These are phyloP conservation scores for Combretum micranthum DNA, from an alignment of 345 rosid species.

Conservation along the genomic window DNA sequence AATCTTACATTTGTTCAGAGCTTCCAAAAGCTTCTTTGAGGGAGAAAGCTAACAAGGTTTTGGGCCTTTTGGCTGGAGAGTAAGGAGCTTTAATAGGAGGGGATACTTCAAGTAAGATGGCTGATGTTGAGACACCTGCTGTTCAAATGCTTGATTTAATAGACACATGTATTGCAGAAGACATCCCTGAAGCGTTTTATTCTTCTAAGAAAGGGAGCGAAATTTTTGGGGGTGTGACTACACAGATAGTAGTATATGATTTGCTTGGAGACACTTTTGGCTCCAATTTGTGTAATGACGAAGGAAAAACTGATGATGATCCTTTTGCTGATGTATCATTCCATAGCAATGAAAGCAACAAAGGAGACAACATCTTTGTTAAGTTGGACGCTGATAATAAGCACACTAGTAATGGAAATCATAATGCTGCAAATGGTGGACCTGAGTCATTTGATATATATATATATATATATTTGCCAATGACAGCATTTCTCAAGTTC, in stretches of 20 bases:
- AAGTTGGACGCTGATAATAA: conserved; percentile 62
- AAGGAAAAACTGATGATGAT: conserved; percentile 51
- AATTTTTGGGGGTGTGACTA: conserved; percentile 22
- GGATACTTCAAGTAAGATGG: conserved; percentile 26
- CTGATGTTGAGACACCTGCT: conserved; percentile 33
- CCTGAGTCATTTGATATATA: conserved; percentile 55
- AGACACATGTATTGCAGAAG: conserved; percentile 60
- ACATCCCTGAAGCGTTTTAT: conserved; percentile 36
- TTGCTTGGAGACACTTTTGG: conserved; percentile 59
- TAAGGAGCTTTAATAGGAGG: conserved; percentile 25
- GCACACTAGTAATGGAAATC: conserved; percentile 27
- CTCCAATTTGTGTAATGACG: conserved; percentile 20
- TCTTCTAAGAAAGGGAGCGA: conserved; percentile 27
- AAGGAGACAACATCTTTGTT: conserved; percentile 62
- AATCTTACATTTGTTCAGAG: conserved; percentile 78
- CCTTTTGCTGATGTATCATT: conserved; percentile 90
- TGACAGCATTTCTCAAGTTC: conserved; percentile 27
- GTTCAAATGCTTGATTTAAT: conserved; percentile 71
- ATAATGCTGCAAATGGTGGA: conserved; percentile 17
- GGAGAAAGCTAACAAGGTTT: conserved; percentile 79
- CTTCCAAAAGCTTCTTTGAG: conserved; percentile 88
- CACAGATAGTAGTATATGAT: conserved; percentile 50
- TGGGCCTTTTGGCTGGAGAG: conserved; percentile 67
- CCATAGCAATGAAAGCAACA: conserved; percentile 38
- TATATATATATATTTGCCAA: conserved; percentile 68